Base-by-base conservation (phyloP, 257 asterid species). In the Fraxinus cuspidata region DNA sequence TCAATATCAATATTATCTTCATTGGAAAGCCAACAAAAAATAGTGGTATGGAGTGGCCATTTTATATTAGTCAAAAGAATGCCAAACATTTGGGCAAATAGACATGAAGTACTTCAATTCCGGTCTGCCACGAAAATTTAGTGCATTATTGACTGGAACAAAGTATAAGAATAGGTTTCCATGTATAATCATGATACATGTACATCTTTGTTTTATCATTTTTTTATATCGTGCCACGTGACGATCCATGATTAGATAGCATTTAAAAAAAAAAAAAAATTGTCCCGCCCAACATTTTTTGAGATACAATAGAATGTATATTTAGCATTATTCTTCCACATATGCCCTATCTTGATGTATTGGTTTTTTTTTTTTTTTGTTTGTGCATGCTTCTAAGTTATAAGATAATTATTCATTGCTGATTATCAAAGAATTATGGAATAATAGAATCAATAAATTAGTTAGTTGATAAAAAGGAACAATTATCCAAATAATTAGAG, bases 51-150 rank as follows among this genome's bases (percentile, higher is more conserved):
- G 7, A 63, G n/a, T 63, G 69, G 69, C 35, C 19, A 63, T 27
- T 25, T 63, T 63, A 9, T 23, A 25, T 63, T 63, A 63, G 69
- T 63, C 34, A 63, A 63, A 21, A 27, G 16, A 27, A 23, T 63
- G 32, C 19, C 11, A 3, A 63, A 23, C 31, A 63, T 23, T 3
- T 63, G 32, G 18, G 35, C 69, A 63, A 63, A 58, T 5, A 69
- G 74, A 68, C 77, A 76, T 60, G 6, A 23, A 47, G 37, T 19
- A 27, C 35, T 29, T 82, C 70, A 72, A 44, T 27, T 77, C 51
- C 31, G 63, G 80, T 83, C 87, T 37, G 82, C 80, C 87, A 83
- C 77, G 44, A 70, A 73, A 23, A 8, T 23, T 7, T 25, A 60
- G 29, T 60, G 32, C 68, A 60, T 60, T 23, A 63, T 63, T 63